Evolutionary conservation across 331 rosid genomes (phyloP), one percentile per base, ranked within the genome.

Genomic region (Arachis monticola): DNA sequence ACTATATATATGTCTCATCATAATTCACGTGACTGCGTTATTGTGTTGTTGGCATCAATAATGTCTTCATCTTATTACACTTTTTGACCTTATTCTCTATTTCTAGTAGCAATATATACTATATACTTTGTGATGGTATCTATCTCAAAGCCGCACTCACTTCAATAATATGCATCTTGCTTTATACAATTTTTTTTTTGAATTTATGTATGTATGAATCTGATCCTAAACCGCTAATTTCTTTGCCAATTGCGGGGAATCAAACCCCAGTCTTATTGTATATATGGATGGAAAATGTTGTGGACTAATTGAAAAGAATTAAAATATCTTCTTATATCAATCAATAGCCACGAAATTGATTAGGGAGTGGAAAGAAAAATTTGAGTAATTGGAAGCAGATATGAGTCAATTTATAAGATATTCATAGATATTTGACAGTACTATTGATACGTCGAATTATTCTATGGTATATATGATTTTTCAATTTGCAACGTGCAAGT

Each of bases 11-110:
- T 22, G 27, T 70, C 40, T 35, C 14, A 69, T 22, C 0, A 10
- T 64, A 57, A 0, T 67, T 60, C 57, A 74, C 71, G 75, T 48
- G 68, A 65, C 17, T 10, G 7, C 45, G 48, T 30, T 63, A 41
- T 13, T 64, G 78, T 51, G 66, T 59, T 11, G 79, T 79, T 57
- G 38, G 72, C 60, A 60, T 60, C 79, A 60, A 51, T 9, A 71
- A 79, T 69, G 72, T 53, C 72, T 42, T 40, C 38, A 51, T 80
- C 67, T 67, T 17, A 22, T 22, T 22, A 5, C 17, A 7, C 53
- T 45, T 61, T 80, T 68, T 30, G 67, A 48, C 53, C 14, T 38
- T 59, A 67, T 50, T 60, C 79, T 22, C 27, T 22, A 22, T 22
- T 22, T 22, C 27, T 22, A 22, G 27, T 22, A 22, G 27, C 27